These are phyloP conservation scores for Hyphopichia fennica DNA, from an alignment of 1,139 yeast genomes.

Conservation along the genomic window DNA sequence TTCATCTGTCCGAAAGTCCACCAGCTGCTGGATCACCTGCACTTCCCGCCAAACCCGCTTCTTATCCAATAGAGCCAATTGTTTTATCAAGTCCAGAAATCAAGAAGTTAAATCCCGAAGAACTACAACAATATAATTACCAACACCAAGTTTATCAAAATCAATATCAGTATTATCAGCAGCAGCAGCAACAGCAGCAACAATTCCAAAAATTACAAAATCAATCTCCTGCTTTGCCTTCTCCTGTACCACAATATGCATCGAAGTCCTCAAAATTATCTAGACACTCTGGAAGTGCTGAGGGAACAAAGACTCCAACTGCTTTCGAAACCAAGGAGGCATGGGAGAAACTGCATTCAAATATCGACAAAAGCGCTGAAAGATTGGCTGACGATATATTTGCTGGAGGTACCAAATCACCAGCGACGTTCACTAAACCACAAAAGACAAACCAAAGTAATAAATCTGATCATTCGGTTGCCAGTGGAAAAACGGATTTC, in stretches of 20 bases:
- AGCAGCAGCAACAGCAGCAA: slow-evolving; percentile 17
- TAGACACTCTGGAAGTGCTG: not conserved
- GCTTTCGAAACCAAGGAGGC: slow-evolving; percentile 37
- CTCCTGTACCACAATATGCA: slow-evolving; percentile 1
- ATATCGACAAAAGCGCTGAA: slow-evolving; percentile 30
- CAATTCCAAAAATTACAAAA: slow-evolving; percentile 1
- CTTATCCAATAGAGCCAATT: slow-evolving; percentile 18
- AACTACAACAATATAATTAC: slow-evolving; percentile 22
- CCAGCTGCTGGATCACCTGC: not conserved
- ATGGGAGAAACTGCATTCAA: slow-evolving; percentile 27
- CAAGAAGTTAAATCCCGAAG: slow-evolving; percentile 20
- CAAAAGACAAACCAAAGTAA: slow-evolving; percentile 9
- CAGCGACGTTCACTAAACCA: slow-evolving; percentile 4
- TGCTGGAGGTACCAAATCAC: slow-evolving; percentile 11
- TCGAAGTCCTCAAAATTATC: not conserved
- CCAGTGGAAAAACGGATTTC: slow-evolving; percentile 1
- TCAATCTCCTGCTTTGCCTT: not conserved
- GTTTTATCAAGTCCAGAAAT: slow-evolving; percentile 16
- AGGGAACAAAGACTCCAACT: not conserved
- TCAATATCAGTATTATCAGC: slow-evolving; percentile 11
- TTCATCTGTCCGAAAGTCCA: not conserved
- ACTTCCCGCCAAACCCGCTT: not conserved
- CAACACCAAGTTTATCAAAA: slow-evolving; percentile 21
- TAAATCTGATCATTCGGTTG: slow-evolving; percentile 6
- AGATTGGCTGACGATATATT: slow-evolving; percentile 45